Base-by-base conservation (phyloP, 805 yeast species). In the Dipodascus albidus region DNA sequence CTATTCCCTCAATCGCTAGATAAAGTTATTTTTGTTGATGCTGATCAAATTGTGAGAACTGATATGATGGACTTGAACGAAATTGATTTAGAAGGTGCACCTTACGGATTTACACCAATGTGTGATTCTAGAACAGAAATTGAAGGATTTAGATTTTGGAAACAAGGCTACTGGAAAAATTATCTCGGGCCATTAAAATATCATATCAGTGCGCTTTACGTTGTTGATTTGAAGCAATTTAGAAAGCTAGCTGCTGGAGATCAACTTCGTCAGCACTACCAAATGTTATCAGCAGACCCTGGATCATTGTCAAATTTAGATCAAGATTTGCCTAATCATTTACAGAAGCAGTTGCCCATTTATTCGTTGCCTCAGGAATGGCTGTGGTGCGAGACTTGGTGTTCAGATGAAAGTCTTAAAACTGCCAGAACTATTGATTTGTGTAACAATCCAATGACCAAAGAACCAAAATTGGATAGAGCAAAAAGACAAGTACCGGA, bases 381-480 rank as follows among this genome's bases (percentile, higher is more conserved):
- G 95, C 70, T 87, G 41, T 88, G 96, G 96, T 88, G 95, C 68
- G 96, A 87, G 63, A 87, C 96, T 0, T 87, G 96, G 96, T 86
- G 96, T 66, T 74, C 81, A 27, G 86, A 82, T 57, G 83, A 76
- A 50, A 70, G 79, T 33, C 68, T 83, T 54, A 65, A 64, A 52
- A 69, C 70, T 0, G 96, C 96, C 1, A 85, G 81, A 64, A 84
- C 90, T 9, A 85, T 87, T 57, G 96, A 87, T 62, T 69, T 87
- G 56, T 87, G 96, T 68, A 85, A 85, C 65, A 87, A 88, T 61
- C 96, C 96, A 1, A 64, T 84, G 53, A 83, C 93, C 0, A 83
- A 83, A 59, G 96, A 87, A 62, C 82, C 85, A 20, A 87, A 87
- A 62, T 68, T 86, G 21, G 89, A 79, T 49, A 70, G 85, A 35